These are phyloP conservation scores for Smallanthus sonchifolius DNA, from an alignment of 129 eudicot species.

Conservation along the genomic window DNA sequence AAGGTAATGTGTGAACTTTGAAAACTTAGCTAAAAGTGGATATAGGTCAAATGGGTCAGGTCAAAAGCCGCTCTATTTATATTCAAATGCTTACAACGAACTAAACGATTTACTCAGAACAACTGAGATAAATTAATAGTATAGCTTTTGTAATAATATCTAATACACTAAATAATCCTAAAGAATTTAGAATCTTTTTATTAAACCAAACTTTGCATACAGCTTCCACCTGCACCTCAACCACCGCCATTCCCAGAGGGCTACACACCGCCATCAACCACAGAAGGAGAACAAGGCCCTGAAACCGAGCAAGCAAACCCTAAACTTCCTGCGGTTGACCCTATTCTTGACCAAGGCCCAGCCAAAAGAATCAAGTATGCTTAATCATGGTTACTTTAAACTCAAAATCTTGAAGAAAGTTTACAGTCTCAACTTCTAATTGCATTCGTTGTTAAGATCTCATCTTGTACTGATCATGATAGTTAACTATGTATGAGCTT, in stretches of 20 bases:
- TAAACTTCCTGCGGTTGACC: slow-evolving; percentile 53
- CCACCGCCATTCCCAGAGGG: slow-evolving; percentile 96
- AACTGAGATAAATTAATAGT: neutral
- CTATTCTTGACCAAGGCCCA: slow-evolving; percentile 89
- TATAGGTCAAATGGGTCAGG: neutral
- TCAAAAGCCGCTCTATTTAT: neutral
- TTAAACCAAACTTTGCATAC: slow-evolving; percentile 20
- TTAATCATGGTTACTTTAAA: slow-evolving; percentile 1
- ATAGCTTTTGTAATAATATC: neutral
- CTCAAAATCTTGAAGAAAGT: neutral
- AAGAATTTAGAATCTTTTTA: neutral
- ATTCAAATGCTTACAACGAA: neutral
- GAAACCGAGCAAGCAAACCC: slow-evolving; percentile 55
- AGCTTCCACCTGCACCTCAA: slow-evolving; percentile 86
- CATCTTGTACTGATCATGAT: neutral
- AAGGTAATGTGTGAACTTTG: neutral
- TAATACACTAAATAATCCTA: neutral
- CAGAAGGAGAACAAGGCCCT: slow-evolving; percentile 63
- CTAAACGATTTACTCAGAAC: neutral
- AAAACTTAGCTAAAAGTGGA: neutral
- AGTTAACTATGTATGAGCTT: neutral
- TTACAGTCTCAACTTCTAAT: neutral
- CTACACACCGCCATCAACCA: slow-evolving; percentile 53
- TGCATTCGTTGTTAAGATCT: neutral
- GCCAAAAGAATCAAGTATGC: slow-evolving; percentile 56